Percentiles rank a stretch among this genome's conserved stretches.
Evolutionary conservation across 2,329 filamentous ascomycete genomes (phyloP).

Genomic region (Neonectria punicea): DNA sequence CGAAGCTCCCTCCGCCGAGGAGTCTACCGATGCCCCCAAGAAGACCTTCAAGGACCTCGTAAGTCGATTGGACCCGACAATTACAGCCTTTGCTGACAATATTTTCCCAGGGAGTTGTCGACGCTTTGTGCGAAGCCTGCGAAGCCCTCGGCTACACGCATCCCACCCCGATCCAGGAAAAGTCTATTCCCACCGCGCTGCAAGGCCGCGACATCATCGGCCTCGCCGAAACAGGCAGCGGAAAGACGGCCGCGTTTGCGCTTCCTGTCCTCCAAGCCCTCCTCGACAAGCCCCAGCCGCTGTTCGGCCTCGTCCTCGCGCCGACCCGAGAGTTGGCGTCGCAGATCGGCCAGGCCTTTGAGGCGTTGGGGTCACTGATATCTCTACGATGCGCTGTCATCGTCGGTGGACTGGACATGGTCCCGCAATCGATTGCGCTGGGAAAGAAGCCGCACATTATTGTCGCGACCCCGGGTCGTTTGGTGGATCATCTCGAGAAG

Average conservation of each 20-base stretch:
- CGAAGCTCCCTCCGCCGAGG: conserved; percentile 47
- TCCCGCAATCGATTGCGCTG: conserved; percentile 87
- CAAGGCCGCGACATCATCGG: conserved; percentile 89
- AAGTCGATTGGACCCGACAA: conserved; percentile 27
- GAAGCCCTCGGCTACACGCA: conserved; percentile 81
- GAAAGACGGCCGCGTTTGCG: conserved; percentile 96
- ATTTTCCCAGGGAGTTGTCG: conserved; percentile 75
- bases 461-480: conserved; percentile 88
- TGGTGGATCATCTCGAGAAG: conserved; percentile 94
- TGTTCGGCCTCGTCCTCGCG: conserved; percentile 90
- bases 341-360: conserved; percentile 89
- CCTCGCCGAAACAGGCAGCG: conserved; percentile 92
- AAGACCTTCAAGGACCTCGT: conserved; percentile 76
- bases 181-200: conserved; percentile 85
- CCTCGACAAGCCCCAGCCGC: conserved; percentile 84
- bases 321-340: conserved; percentile 93
- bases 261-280: conserved; percentile 91
- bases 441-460: conserved; percentile 97
- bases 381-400: conserved; percentile 87
- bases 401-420: conserved; percentile 96
- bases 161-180: conserved; percentile 88
- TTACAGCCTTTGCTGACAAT: conserved; percentile 24
- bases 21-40: conserved; percentile 55
- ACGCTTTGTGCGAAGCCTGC: conserved; percentile 90
- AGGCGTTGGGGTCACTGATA: conserved; percentile 87